phyloP scores from a whole-genome alignment of 2,329 filamentous ascomycete species.

The Penicillium sp. region DNA sequence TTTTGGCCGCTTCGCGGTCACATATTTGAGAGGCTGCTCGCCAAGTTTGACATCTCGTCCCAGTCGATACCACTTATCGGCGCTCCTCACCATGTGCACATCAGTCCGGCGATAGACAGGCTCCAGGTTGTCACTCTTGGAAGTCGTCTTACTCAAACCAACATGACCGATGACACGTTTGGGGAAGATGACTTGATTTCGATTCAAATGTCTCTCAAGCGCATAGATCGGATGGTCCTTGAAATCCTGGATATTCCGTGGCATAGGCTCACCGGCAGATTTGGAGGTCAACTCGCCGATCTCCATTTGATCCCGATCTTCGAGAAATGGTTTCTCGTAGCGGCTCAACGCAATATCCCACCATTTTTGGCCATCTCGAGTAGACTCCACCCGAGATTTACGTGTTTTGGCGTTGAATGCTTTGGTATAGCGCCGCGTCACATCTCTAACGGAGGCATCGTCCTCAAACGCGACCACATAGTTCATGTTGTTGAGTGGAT shows the following conservation, averaged over 20 bases:
- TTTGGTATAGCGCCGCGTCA: conserved; percentile 82
- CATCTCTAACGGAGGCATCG: conserved; percentile 71
- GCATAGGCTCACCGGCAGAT: conserved; percentile 74
- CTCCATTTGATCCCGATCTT: conserved; percentile 77
- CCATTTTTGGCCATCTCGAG: conserved; percentile 52
- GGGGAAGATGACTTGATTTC: conserved; percentile 75
- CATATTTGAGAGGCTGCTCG: conserved; percentile 75
- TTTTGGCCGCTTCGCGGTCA: conserved; percentile 47
- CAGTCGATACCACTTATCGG: conserved; percentile 84
- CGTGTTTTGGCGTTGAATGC: conserved; percentile 87
- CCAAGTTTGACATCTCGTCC: conserved; percentile 71
- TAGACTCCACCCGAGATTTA: conserved; percentile 68
- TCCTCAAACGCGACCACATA: conserved; percentile 85
- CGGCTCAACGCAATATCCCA: conserved; percentile 44
- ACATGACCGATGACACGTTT: conserved; percentile 71
- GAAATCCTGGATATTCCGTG: conserved; percentile 77
- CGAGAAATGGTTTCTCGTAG: conserved; percentile 41
- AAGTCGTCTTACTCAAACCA: conserved; percentile 44
- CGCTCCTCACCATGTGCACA: conserved; percentile 69
- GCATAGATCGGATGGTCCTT: conserved; percentile 80
- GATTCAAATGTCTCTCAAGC: conserved; percentile 73
- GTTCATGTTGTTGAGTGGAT: conserved; percentile 67
- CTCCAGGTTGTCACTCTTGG: conserved; percentile 55
- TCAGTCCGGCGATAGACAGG: conserved; percentile 76
- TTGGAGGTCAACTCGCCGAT: conserved; percentile 65